Conservation (phyloP, 2,329 filamentous ascomycete genomes). For the Hypoxylon sp. region DNA sequence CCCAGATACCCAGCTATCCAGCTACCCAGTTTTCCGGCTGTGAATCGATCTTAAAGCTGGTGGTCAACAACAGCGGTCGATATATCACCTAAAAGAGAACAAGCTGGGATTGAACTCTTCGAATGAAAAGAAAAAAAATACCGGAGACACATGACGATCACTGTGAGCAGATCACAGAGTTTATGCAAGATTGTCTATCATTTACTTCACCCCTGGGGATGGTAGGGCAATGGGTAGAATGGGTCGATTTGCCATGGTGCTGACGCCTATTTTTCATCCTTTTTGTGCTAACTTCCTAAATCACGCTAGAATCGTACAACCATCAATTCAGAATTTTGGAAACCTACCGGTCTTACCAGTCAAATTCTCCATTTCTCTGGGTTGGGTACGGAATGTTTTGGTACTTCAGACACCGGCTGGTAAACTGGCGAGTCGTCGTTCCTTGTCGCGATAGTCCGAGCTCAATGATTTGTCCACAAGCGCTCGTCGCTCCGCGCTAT, state of each 20-base stretch:
- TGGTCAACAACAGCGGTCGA: slow-evolving; percentile 17
- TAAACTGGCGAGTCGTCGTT: slow-evolving; percentile 30
- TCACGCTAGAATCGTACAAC: slow-evolving; percentile 26
- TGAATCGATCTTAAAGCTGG: not conserved
- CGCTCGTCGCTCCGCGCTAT: slow-evolving; percentile 19
- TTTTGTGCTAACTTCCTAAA: slow-evolving; percentile 20
- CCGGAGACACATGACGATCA: slow-evolving; percentile 38
- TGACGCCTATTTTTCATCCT: slow-evolving; percentile 1
- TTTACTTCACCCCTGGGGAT: slow-evolving; percentile 27
- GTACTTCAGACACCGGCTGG: slow-evolving; percentile 30
- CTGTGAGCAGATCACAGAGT: slow-evolving; percentile 36
- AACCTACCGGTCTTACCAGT: slow-evolving; percentile 15
- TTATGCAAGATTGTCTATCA: slow-evolving; percentile 44
- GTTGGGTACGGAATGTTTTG: slow-evolving; percentile 20
- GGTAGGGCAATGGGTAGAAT: slow-evolving; percentile 25
- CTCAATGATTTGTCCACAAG: slow-evolving; percentile 40
- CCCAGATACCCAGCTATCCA: slow-evolving; percentile 7
- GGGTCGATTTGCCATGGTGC: slow-evolving; percentile 17
- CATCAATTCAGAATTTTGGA: slow-evolving; percentile 11
- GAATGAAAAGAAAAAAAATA: slow-evolving; percentile 21
- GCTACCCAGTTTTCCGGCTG: slow-evolving; percentile 4
- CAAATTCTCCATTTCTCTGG: slow-evolving; percentile 7
- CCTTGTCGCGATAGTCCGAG: slow-evolving; percentile 28
- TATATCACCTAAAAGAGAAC: slow-evolving; percentile 19
- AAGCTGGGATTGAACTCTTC: slow-evolving; percentile 24